Conservation (phyloP, 805 yeast species). For the Candida easanensis region DNA sequence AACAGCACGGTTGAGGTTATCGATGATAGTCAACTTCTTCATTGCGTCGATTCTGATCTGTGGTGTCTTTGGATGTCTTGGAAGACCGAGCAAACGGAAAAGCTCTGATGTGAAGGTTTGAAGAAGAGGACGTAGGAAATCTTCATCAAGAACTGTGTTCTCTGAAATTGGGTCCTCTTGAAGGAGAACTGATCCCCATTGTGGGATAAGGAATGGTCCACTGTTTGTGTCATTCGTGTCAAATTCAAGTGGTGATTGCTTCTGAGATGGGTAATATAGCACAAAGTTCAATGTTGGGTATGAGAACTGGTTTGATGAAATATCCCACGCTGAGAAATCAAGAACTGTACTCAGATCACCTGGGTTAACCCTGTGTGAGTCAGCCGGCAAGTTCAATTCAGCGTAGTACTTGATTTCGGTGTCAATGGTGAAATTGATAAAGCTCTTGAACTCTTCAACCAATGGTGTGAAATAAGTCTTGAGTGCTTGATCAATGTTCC, state of each 20-base stretch:
- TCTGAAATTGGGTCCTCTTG: constrained; percentile 32
- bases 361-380: constrained; percentile 34
- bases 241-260: constrained; percentile 46
- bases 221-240: constrained; percentile 20
- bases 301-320: constrained; percentile 49
- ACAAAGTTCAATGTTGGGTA: constrained; percentile 73
- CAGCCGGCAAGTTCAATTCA: constrained; percentile 32
- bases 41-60: constrained; percentile 62
- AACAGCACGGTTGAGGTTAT: constrained; percentile 59
- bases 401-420: constrained; percentile 70
- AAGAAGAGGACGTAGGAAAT: constrained; percentile 53
- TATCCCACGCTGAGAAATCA: constrained; percentile 84
- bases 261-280: constrained; percentile 56
- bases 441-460: constrained; percentile 46
- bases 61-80: constrained; percentile 55
- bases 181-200: constrained; percentile 71
- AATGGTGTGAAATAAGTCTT: constrained; percentile 53
- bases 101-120: constrained; percentile 74
- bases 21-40: constrained; percentile 54
- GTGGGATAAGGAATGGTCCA: constrained; percentile 64
- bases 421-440: constrained; percentile 72
- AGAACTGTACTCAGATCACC: constrained; percentile 70
- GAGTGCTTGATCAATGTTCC: constrained; percentile 68
- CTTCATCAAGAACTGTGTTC: constrained; percentile 33
- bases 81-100: constrained; percentile 69